Evolutionary conservation across 495 filamentous ascomycete species (phyloP).

Genomic region (Aspergillus nanangensis): DNA sequence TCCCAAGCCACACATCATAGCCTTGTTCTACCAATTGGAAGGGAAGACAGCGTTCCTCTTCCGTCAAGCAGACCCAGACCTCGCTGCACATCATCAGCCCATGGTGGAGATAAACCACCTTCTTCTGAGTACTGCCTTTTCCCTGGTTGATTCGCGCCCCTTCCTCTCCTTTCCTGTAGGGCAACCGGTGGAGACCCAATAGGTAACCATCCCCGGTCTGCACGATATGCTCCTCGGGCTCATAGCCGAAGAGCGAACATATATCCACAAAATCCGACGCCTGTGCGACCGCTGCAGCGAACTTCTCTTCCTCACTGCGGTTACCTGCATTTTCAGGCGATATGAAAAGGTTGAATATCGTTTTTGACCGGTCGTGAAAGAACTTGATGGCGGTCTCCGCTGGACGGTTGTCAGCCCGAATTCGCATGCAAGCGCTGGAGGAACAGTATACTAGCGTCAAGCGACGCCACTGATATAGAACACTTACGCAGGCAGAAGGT

Average conservation of each 20-base stretch:
- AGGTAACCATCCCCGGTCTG: conserved; percentile 94
- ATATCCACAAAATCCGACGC: conserved; percentile 91
- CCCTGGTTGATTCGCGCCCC: conserved; percentile 65
- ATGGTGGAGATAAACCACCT: conserved; percentile 92
- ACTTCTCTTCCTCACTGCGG: conserved; percentile 40
- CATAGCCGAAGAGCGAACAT: conserved; percentile 82
- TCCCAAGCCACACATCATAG: conserved; percentile 97
- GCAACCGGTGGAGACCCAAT: conserved; percentile 82
- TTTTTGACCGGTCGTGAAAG: conserved; percentile 77
- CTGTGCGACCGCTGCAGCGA: conserved; percentile 51
- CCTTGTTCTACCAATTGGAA: conserved; percentile 88
- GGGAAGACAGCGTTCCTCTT: conserved; percentile 77
- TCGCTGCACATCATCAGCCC: conserved; percentile 98
- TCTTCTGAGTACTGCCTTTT: conserved; percentile 66
- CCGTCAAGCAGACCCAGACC: conserved; percentile 92
- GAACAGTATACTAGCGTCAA: too few relatives aligned
- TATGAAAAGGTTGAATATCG: conserved; percentile 74
- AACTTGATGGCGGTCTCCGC: conserved; percentile 74
- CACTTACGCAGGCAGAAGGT: conserved; percentile 87
- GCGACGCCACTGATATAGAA: conserved; percentile 4
- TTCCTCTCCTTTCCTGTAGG: conserved; percentile 78
- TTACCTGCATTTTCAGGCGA: conserved; percentile 62
- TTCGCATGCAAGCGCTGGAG: background rate
- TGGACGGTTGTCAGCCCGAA: conserved; percentile 30
- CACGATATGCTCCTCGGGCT: conserved; percentile 91